Evolutionary conservation across 2,329 filamentous ascomycete genomes (phyloP), one percentile per base, ranked within the genome.

Genomic region (Daldinia eschscholtzii): DNA sequence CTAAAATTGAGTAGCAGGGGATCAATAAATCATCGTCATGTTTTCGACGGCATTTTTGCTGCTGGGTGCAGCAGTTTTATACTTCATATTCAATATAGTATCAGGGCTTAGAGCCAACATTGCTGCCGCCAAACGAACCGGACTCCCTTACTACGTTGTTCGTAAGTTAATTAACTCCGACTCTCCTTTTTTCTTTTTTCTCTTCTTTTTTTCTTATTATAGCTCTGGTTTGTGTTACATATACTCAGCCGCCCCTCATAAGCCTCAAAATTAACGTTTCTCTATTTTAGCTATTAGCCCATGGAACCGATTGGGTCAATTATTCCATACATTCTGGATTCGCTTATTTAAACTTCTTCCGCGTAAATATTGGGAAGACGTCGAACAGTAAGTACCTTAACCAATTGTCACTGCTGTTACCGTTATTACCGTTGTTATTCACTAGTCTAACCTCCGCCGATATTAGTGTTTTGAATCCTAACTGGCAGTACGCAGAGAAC

Each of bases 401-500:
- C 1, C 7, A 46, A 30, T 39, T 33, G 23, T 39, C 18, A 33
- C 12, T 15, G 10, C 13, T n/a, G 9, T 13, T n/a, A n/a, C n/a
- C n/a, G n/a, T n/a, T n/a, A n/a, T n/a, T n/a, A 33, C 12, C n/a
- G 10, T 12, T n/a, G 9, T 13, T 41, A 46, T 20, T 44, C 35
- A 35, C 28, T 26, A 30, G 52, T 13, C 48, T 59, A 33, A 58
- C 59, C 53, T 9, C 33, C 70, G 89, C 87, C 87, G 48, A 79
- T 87, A 71, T 75, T 39, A 76, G 74, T n/a, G 48, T 75, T 33
- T 56, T 91, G 70, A 76, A 82, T n/a, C 86, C 86, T 1, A 87
- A 92, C 73, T 92, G 88, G 84, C 77, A 83, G 6, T 92, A 87
- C 79, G 77, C 78, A n/a, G 77, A 83, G 12, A 84, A 86, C 30